Conservation (phyloP, 176 grass and related monocot species). For the Bromus sterilis region DNA sequence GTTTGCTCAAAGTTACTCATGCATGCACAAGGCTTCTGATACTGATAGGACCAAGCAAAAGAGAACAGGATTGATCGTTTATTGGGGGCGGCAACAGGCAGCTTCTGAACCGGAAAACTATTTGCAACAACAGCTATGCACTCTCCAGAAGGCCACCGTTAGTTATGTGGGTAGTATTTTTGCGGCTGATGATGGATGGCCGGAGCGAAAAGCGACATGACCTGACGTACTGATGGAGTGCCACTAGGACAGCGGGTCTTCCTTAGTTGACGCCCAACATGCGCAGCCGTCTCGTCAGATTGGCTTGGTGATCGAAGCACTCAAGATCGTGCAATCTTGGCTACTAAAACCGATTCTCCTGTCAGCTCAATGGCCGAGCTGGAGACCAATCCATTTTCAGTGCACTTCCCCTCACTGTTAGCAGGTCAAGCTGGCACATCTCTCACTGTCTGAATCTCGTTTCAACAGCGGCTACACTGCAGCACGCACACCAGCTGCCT, state of each 20-base stretch:
- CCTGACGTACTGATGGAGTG: background rate
- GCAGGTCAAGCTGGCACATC: background rate
- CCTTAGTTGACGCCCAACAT: background rate
- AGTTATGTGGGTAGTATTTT: no score
- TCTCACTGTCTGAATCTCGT: background rate
- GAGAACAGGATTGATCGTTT: no score
- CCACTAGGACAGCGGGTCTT: background rate
- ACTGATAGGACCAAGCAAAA: no score
- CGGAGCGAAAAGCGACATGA: background rate
- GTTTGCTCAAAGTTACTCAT: no score
- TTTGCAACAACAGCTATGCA: no score
- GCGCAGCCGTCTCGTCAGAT: background rate
- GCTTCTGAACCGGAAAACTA: no score
- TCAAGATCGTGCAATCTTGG: background rate
- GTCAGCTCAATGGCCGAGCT: background rate
- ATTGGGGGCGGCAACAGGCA: no score
- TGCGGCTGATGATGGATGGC: background rate
- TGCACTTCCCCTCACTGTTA: background rate
- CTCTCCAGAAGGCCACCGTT: no score
- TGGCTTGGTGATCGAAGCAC: background rate
- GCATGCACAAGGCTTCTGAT: no score
- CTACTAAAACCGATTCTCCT: background rate
- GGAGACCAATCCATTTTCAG: background rate
- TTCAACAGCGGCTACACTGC: background rate
- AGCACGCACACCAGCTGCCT: background rate